Percentiles rank a stretch among this genome's conserved stretches.
Conservation (phyloP, 2,329 filamentous ascomycete species). For the Parafenestella ontariensis region DNA sequence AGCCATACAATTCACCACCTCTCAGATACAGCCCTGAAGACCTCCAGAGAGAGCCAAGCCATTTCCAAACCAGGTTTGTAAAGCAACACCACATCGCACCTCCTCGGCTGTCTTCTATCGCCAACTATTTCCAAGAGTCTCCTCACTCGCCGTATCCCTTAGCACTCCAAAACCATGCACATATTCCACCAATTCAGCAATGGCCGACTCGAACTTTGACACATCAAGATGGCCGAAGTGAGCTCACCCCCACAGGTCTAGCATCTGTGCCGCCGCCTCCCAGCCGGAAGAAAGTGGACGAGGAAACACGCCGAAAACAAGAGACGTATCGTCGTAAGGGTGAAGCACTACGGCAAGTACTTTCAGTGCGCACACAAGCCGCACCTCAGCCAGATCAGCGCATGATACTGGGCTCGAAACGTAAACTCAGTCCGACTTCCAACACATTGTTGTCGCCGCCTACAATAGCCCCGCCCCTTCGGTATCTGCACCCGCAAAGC, state of each 20-base stretch:
- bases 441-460: not conserved
- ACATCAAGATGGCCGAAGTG: not conserved
- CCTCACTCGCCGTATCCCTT: not conserved
- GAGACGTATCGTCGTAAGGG: slow-evolving; percentile 4
- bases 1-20: not conserved
- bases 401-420: not conserved
- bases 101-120: not conserved
- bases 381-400: not conserved
- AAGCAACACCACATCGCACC: no score
- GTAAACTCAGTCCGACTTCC: not conserved
- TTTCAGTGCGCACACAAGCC: not conserved
- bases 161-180: not conserved
- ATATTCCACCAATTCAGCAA: slow-evolving; percentile 14
- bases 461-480: not conserved
- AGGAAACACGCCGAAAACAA: slow-evolving; percentile 7
- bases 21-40: not conserved
- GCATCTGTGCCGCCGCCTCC: not conserved
- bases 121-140: not conserved
- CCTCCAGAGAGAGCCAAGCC: not conserved
- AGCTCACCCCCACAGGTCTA: not conserved
- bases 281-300: not conserved
- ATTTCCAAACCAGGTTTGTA: no score
- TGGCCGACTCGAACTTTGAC: slow-evolving; percentile 19
- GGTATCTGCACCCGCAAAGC: not conserved
- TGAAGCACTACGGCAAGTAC: not conserved